Conservation (phyloP, 75 land plant species). For the Adiantum capillusveneris region DNA sequence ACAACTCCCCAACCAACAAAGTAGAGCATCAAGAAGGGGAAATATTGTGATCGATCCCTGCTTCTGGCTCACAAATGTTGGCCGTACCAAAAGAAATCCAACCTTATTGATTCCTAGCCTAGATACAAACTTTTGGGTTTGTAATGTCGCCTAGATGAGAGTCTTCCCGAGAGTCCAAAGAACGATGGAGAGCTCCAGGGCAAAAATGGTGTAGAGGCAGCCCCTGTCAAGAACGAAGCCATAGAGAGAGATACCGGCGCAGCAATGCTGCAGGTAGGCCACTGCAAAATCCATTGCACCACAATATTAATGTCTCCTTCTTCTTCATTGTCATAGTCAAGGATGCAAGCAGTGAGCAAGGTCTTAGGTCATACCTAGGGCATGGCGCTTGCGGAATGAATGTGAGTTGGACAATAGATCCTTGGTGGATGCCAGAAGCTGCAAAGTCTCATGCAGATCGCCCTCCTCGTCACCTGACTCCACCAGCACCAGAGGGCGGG, state of each 20-base stretch:
- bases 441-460: slow-evolving; percentile 43
- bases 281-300: slow-evolving; percentile 20
- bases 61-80: too few species aligned
- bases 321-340: background rate
- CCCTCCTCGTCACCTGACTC: slow-evolving; percentile 37
- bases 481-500: background rate
- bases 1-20: too few species aligned
- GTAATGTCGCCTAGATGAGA: too few species aligned
- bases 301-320: background rate
- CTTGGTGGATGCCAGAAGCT: slow-evolving; percentile 14
- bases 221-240: slow-evolving; percentile 40
- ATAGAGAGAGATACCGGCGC: slow-evolving; percentile 30
- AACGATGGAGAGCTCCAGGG: slow-evolving; percentile 26
- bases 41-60: too few species aligned
- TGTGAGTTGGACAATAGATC: slow-evolving; percentile 24
- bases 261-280: slow-evolving; percentile 23
- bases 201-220: slow-evolving; percentile 31
- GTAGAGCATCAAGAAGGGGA: too few species aligned
- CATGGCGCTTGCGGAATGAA: slow-evolving; percentile 73
- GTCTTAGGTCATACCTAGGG: slow-evolving; percentile 45
- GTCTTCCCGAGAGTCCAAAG: slow-evolving; percentile 34
- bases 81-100: too few species aligned
- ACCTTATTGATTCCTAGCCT: too few species aligned
- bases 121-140: too few species aligned
- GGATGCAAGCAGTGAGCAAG: background rate